Conservation (phyloP, 2,329 filamentous ascomycete genomes). For the Claviceps cyperi region DNA sequence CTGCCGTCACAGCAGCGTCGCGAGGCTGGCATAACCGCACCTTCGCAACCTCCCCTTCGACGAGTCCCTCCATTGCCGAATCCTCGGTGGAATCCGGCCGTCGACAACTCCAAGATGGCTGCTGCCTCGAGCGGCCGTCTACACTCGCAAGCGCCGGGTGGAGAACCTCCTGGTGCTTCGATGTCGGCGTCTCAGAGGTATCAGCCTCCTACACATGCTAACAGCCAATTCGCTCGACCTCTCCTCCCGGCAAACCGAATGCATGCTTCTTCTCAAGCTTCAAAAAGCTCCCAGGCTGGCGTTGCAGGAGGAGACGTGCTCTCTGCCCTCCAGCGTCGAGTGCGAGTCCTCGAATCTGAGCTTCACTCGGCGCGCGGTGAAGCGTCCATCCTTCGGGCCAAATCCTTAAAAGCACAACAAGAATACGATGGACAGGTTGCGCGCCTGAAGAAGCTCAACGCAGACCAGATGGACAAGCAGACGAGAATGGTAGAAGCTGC, state of each 20-base stretch:
- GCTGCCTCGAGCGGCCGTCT: slow-evolving; percentile 2
- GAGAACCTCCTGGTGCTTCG: slow-evolving; percentile 10
- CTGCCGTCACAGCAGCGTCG: slow-evolving; percentile 18
- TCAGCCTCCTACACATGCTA: slow-evolving; percentile 11
- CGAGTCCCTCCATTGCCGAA: slow-evolving; percentile 19
- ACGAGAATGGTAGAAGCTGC: slow-evolving; percentile 50
- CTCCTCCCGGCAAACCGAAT: slow-evolving; percentile 14
- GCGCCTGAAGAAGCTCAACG: slow-evolving; percentile 46
- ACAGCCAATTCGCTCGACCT: slow-evolving; percentile 27
- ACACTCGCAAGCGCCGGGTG: slow-evolving; percentile 8
- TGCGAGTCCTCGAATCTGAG: slow-evolving; percentile 39
- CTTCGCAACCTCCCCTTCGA: slow-evolving; percentile 12
- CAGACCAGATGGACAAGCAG: slow-evolving; percentile 48
- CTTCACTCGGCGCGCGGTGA: slow-evolving; percentile 54
- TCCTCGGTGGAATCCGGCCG: slow-evolving; percentile 24
- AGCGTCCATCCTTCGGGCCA: slow-evolving; percentile 59
- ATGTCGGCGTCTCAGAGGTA: slow-evolving; percentile 18
- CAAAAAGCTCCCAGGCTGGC: slow-evolving; percentile 12
- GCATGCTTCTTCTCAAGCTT: slow-evolving; percentile 6
- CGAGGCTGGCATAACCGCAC: slow-evolving; percentile 5
- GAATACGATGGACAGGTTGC: slow-evolving; percentile 49
- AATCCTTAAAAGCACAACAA: slow-evolving; percentile 45
- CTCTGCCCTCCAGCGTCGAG: slow-evolving; percentile 34
- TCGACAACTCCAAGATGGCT: slow-evolving; percentile 13
- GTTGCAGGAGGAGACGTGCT: slow-evolving; percentile 22